Conservation (phyloP, 179 eudicot genomes). For the Pouteria campechiana region DNA sequence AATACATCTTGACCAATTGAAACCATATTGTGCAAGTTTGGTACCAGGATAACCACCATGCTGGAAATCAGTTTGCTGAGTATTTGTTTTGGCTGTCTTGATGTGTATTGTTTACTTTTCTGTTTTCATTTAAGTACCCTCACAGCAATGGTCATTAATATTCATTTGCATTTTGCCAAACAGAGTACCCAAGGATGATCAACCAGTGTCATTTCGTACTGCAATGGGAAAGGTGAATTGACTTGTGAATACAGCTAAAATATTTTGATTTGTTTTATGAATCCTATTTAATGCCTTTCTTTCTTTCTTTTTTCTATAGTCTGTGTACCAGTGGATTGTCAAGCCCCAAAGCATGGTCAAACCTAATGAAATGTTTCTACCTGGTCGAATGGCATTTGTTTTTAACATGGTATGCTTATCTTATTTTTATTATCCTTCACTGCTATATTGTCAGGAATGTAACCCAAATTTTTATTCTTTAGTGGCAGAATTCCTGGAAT, state of each 20-base stretch:
- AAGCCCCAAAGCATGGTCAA: constrained; percentile 77
- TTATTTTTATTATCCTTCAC: neutral
- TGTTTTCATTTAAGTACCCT: too few relatives aligned
- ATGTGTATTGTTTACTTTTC: too few relatives aligned
- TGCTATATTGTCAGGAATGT: neutral
- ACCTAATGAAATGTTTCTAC: constrained; percentile 95
- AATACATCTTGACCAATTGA: too few relatives aligned
- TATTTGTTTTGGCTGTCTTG: too few relatives aligned
- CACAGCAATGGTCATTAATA: too few relatives aligned
- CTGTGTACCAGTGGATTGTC: constrained; percentile 83
- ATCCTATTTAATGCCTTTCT: neutral
- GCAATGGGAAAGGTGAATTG: constrained; percentile 66
- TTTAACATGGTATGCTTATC: constrained; percentile 62
- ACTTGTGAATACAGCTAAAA: neutral
- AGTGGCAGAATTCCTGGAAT: neutral
- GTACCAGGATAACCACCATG: too few relatives aligned
- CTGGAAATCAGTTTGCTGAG: too few relatives aligned
- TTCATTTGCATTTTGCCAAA: too few relatives aligned
- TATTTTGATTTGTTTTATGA: neutral
- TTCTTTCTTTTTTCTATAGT: constrained; percentile 29
- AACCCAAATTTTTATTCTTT: neutral
- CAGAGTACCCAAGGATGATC: constrained; percentile 73
- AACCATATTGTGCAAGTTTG: too few relatives aligned
- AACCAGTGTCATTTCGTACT: constrained; percentile 74
- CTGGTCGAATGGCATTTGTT: constrained; percentile 91